Conservation (phyloP, 352 stramenopile species). For the Peronospora destructor region DNA sequence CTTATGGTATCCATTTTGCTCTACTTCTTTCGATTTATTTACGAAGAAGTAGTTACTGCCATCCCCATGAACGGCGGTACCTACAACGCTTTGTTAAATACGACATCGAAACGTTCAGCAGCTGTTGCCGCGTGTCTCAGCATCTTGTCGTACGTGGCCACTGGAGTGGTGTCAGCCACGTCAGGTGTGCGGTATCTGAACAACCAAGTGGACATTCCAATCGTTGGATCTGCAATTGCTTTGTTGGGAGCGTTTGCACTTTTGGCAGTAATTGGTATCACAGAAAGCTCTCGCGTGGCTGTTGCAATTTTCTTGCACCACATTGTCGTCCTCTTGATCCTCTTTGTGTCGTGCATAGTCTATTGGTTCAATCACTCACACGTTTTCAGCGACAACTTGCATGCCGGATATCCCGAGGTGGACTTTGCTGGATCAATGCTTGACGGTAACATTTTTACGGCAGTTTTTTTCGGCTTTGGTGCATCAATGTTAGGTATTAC, state of each 20-base stretch:
- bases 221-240: constrained; percentile 31
- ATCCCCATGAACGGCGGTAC: constrained; percentile 86
- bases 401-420: constrained; percentile 43
- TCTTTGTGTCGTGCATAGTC: constrained; percentile 43
- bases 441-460: constrained; percentile 32
- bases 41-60: constrained; percentile 82
- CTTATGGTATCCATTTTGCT: constrained; percentile 58
- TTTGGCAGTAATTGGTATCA: constrained; percentile 62
- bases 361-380: constrained; percentile 50
- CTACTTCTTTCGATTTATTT: constrained; percentile 71
- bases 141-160: constrained; percentile 87
- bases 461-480: constrained; percentile 67
- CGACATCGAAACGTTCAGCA: constrained; percentile 81
- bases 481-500: constrained; percentile 84
- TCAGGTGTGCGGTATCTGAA: constrained; percentile 74
- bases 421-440: constrained; percentile 43
- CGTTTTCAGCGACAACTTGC: constrained; percentile 60
- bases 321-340: constrained; percentile 49
- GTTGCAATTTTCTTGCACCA: constrained; percentile 82
- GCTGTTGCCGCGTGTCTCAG: constrained; percentile 72
- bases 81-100: constrained; percentile 88
- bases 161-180: constrained; percentile 61
- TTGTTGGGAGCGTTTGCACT: constrained; percentile 75
- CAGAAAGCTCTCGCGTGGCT: constrained; percentile 69
- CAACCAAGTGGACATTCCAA: constrained; percentile 47